Evolutionary conservation across 768 basidiomycete species (phyloP).

Genomic region (Kwoniella mangroviensis): DNA sequence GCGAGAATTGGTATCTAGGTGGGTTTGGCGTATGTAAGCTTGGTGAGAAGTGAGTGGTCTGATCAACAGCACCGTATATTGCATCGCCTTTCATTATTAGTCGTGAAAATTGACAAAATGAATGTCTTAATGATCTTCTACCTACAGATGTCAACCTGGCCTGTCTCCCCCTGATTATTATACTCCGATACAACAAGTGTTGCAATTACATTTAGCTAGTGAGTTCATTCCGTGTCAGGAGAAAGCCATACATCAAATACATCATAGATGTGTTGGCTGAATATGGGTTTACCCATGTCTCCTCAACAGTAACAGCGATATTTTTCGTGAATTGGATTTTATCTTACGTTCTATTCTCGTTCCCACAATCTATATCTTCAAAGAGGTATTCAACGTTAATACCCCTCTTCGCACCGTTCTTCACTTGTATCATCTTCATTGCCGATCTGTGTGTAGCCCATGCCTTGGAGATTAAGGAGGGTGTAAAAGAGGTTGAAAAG

Average conservation of each 20-base stretch:
- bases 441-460: slow-evolving; percentile 12
- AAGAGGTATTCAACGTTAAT: slow-evolving; percentile 13
- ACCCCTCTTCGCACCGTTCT: slow-evolving; percentile 7
- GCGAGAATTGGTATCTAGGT: slow-evolving; percentile 20
- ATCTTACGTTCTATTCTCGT: slow-evolving; percentile 16
- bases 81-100: too few relatives aligned
- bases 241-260: too few relatives aligned
- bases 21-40: slow-evolving; percentile 21
- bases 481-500: background rate
- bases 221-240: background rate
- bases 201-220: slow-evolving; percentile 11
- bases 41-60: slow-evolving; percentile 10
- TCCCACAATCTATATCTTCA: slow-evolving; percentile 6
- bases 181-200: slow-evolving; percentile 11
- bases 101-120: background rate
- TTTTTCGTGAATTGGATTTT: slow-evolving; percentile 14
- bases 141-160: slow-evolving; percentile 11
- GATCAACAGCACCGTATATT: too few relatives aligned
- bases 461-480: slow-evolving; percentile 6
- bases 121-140: background rate
- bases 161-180: background rate
- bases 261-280: too few relatives aligned
- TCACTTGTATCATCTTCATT: slow-evolving; percentile 13
- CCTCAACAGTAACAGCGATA: slow-evolving; percentile 5
- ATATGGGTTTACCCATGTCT: too few relatives aligned